These are phyloP conservation scores for Penicillium cosmopolitanum DNA, from an alignment of 495 filamentous ascomycete species.

Conservation along the genomic window DNA sequence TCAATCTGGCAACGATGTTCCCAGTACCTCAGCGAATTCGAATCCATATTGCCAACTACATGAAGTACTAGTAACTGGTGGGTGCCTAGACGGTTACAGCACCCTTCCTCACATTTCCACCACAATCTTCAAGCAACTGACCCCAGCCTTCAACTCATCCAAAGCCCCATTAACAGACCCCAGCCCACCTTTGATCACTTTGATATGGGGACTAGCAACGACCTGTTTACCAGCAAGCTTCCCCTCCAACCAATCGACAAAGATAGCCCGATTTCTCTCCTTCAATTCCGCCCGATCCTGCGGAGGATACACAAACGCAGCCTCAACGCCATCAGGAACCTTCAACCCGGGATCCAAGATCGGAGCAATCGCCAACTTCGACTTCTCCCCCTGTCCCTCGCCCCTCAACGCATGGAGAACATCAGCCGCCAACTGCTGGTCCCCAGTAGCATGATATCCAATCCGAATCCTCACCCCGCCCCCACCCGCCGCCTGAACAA, in stretches of 20 bases:
- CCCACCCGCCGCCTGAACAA: slow-evolving; percentile 12
- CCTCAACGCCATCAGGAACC: slow-evolving; percentile 16
- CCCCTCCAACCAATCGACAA: slow-evolving; percentile 19
- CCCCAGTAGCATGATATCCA: slow-evolving; percentile 16
- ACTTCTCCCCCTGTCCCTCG: not conserved
- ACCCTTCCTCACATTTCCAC: slow-evolving; percentile 12
- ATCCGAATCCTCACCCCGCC: slow-evolving; percentile 11
- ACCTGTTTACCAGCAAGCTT: slow-evolving; percentile 12
- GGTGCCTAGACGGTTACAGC: not conserved
- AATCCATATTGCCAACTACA: too few relatives aligned
- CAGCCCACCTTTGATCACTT: slow-evolving; percentile 24
- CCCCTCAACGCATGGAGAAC: slow-evolving; percentile 9
- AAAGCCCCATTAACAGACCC: slow-evolving; percentile 20
- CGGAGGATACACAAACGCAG: slow-evolving; percentile 15
- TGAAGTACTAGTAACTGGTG: too few relatives aligned
- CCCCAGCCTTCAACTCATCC: slow-evolving; percentile 24
- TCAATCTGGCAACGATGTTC: too few relatives aligned
- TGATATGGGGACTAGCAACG: slow-evolving; percentile 24
- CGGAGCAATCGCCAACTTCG: slow-evolving; percentile 19
- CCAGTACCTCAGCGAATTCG: too few relatives aligned
- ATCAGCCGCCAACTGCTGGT: slow-evolving; percentile 20
- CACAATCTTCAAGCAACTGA: slow-evolving; percentile 26
- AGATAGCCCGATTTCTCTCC: slow-evolving; percentile 12
- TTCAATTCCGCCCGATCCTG: slow-evolving; percentile 4
- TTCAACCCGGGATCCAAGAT: slow-evolving; percentile 12